Base-by-base conservation (phyloP, 179 eudicot genomes). In the Drosera spatulata region DNA sequence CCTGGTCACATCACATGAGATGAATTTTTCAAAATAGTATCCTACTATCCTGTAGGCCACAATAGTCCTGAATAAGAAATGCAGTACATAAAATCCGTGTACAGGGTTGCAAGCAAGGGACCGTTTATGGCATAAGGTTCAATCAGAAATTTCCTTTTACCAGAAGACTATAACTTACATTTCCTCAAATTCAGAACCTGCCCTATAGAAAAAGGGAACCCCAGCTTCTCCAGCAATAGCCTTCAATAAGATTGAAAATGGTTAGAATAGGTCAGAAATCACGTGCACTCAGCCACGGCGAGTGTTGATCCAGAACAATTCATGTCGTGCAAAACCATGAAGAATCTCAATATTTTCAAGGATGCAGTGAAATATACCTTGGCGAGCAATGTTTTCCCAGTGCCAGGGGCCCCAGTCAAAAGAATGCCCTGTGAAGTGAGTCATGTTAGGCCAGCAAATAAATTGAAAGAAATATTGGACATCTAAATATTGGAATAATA, bases 141-240 rank as follows among this genome's bases (percentile, higher is more conserved):
- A 22, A 22, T 22, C 33, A 22, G 33, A 22, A 22, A 22, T 22
- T 22, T 22, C 33, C 33, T 22, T 22, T 22, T 22, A 22, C 33
- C 33, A 4, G 13, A 63, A 14, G 64, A 62, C 22, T 38, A 55
- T 61, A 56, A 72, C 94, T 83, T 77, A 90, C 97, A 94, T 94
- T 71, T 94, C 99, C 76, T 90, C 99, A 65, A 94, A 94, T 61
- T 94, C 97, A 33, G 99, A 94, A 61, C 99, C 97, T 59, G 99
- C 97, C 72, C 94, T 73, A 76, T 90, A 90, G 68, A 94, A 94
- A 77, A 90, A 94, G 59, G 99, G 99, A 39, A 94, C 99, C 58
- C 94, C 97, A 64, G 99, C 99, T 84, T 94, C 99, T 53, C 99
- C 97, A 60, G 99, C 97, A 59, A 94, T 94, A 53, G 99, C 99